Evolutionary conservation across 1,139 yeast species (phyloP).

Genomic region (Debaryomyces singareniensis): DNA sequence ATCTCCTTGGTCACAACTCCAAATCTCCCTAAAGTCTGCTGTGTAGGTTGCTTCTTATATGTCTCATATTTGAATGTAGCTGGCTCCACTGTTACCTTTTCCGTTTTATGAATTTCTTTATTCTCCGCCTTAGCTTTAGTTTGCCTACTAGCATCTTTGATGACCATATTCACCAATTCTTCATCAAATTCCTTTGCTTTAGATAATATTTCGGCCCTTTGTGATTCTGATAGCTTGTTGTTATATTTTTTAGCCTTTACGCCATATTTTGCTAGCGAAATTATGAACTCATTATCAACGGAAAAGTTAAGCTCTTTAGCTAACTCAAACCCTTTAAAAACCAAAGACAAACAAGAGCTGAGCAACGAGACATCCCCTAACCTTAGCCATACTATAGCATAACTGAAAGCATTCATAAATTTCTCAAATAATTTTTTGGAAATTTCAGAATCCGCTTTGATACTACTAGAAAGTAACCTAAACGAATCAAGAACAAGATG

Average conservation of each 20-base stretch:
- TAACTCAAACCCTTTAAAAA: constrained; percentile 59
- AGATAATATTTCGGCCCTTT: constrained; percentile 48
- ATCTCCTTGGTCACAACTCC: constrained; percentile 34
- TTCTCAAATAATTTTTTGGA: constrained; percentile 22
- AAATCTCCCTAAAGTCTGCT: constrained; percentile 45
- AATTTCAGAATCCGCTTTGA: constrained; percentile 8
- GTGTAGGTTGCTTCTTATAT: constrained; percentile 23
- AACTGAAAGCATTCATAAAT: constrained; percentile 46
- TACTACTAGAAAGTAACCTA: constrained; percentile 40
- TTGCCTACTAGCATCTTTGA: constrained; percentile 35
- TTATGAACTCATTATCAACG: constrained; percentile 45
- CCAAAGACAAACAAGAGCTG: constrained; percentile 67
- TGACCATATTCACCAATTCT: constrained; percentile 46
- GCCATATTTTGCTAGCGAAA: constrained; percentile 54
- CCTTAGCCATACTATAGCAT: constrained; percentile 73
- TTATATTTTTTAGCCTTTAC: constrained; percentile 59
- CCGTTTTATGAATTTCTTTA: constrained; percentile 5
- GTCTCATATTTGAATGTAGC: constrained; percentile 21
- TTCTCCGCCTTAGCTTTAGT: constrained; percentile 4
- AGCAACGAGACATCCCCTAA: constrained; percentile 73
- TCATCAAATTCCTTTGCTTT: constrained; percentile 52
- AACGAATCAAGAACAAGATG: constrained; percentile 61
- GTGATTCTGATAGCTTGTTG: constrained; percentile 56
- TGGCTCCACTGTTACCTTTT: constrained; percentile 7
- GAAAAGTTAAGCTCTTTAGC: constrained; percentile 47